Evolutionary conservation across 2,329 filamentous ascomycete species (phyloP).

Genomic region (Ustulina deusta): DNA sequence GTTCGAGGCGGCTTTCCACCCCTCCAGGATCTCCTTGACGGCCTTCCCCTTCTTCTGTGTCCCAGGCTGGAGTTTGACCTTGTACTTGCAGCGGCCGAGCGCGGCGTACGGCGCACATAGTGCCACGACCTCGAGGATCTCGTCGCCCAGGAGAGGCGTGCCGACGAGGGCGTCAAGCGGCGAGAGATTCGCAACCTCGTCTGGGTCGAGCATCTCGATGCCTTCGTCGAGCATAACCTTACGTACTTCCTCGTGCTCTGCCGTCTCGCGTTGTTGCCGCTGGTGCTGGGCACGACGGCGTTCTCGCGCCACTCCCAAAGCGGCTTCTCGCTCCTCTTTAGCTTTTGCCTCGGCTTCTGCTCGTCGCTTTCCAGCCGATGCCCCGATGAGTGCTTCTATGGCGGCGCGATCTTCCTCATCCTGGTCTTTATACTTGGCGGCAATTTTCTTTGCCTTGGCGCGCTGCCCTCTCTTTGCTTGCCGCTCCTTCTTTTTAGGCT

Average conservation of each 20-base stretch:
- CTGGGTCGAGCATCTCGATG: constrained; percentile 70
- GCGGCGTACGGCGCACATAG: constrained; percentile 75
- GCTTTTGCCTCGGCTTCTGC: constrained; percentile 75
- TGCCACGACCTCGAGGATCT: constrained; percentile 76
- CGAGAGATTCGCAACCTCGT: constrained; percentile 65
- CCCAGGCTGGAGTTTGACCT: constrained; percentile 93
- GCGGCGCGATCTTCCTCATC: constrained; percentile 91
- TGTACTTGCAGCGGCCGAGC: constrained; percentile 83
- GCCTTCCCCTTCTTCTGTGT: constrained; percentile 93
- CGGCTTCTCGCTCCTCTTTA: constrained; percentile 77
- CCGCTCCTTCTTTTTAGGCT: constrained; percentile 57
- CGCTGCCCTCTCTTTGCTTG: constrained; percentile 78
- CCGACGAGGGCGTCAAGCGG: constrained; percentile 80
- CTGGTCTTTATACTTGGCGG: constrained; percentile 90
- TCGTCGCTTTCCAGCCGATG: constrained; percentile 73
- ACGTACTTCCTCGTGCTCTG: constrained; percentile 79
- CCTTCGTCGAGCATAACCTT: constrained; percentile 70
- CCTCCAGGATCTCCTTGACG: constrained; percentile 86
- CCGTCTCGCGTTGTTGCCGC: constrained; percentile 78
- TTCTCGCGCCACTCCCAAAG: constrained; percentile 76
- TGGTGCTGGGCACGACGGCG: constrained; percentile 85
- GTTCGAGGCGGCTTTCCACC: constrained; percentile 76
- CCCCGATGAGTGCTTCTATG: constrained; percentile 88
- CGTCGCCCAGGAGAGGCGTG: constrained; percentile 82
- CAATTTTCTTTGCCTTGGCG: constrained; percentile 87